These are phyloP conservation scores for Penicillium flavigenum DNA, from an alignment of 495 filamentous ascomycete species.

Conservation along the genomic window DNA sequence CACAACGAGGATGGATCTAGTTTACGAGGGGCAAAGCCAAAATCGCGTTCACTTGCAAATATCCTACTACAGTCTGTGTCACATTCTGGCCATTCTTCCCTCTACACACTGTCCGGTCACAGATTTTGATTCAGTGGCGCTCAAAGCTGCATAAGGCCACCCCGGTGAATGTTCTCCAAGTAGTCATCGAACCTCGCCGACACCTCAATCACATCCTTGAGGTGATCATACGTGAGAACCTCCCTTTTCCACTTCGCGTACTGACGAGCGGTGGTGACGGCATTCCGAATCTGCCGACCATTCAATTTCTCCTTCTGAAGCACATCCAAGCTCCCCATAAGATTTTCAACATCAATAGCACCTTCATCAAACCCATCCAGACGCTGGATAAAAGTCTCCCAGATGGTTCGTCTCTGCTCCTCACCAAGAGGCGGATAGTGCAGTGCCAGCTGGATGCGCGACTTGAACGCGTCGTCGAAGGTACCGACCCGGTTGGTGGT, in stretches of 20 bases:
- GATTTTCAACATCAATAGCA: slow-evolving; percentile 13
- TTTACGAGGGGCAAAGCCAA: neutral
- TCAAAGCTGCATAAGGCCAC: neutral
- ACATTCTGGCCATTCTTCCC: neutral
- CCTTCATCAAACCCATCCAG: slow-evolving; percentile 5
- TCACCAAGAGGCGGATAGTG: slow-evolving; percentile 29
- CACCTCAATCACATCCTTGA: slow-evolving; percentile 25
- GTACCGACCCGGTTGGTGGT: slow-evolving; percentile 46
- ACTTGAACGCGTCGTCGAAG: slow-evolving; percentile 52
- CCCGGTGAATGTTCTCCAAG: slow-evolving; percentile 4
- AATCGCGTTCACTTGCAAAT: slow-evolving; percentile 2
- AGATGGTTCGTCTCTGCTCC: slow-evolving; percentile 34
- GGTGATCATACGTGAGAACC: slow-evolving; percentile 18
- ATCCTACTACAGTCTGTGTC: neutral
- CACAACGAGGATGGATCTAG: neutral
- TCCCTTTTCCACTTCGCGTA: slow-evolving; percentile 21
- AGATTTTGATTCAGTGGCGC: neutral
- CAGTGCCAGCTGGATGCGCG: slow-evolving; percentile 49
- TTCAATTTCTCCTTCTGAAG: slow-evolving; percentile 37
- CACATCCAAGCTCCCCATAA: slow-evolving; percentile 16
- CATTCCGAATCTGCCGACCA: slow-evolving; percentile 34
- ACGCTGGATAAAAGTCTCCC: slow-evolving; percentile 36
- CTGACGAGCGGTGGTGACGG: slow-evolving; percentile 23
- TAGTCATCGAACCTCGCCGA: slow-evolving; percentile 17
- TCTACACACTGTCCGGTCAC: neutral